Evolutionary conservation across 768 basidiomycete genomes (phyloP), one percentile per base, ranked within the genome.

Genomic region (Termitomyces titanicus): DNA sequence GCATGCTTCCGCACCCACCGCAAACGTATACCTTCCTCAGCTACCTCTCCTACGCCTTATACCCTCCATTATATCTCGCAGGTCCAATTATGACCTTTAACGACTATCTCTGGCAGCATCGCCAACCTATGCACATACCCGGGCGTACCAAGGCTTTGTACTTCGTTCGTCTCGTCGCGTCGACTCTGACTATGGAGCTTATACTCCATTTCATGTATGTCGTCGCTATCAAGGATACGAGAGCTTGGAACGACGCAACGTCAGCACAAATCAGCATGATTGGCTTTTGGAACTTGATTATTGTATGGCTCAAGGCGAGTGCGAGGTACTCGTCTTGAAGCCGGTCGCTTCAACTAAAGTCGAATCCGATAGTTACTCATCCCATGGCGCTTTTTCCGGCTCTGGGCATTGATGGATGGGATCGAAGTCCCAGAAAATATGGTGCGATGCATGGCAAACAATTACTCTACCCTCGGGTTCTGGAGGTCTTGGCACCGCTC

Each of bases 391-490:
- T 97, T 97, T 76, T 98, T 98, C 76, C 89, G 95, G 2, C 72
- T 97, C 18, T 98, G 95, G 94, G 88, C 95, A 2, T 74, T 98
- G 20, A 68, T 83, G 51, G 92, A 94, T 63, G 92, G 91, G 0
- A 80, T 98, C 33, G 92, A 97, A 63, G 89, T 94, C 0, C 97
- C 96, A 0, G 97, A 99, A 70, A 99, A 99, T 70, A 97, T 98
- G 97, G 81, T 99, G 12, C 82, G 97, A n/a, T 98, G 97, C 65
- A 89, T 98, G 86, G 90, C 85, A 20, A 99, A 98, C 69, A 98
- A 98, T 68, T 98, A 98, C 67, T 97, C 95, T 0, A 82, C 86
- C 0, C 68, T 87, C 10, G 94, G 94, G 0, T 98, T 99, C 70
- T 98, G 97, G 97, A 73, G 94, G 59, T 88, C 87, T 60, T 98